These are phyloP conservation scores for Plantago lanceolata DNA, from an alignment of 305 asterid species.

Conservation along the genomic window DNA sequence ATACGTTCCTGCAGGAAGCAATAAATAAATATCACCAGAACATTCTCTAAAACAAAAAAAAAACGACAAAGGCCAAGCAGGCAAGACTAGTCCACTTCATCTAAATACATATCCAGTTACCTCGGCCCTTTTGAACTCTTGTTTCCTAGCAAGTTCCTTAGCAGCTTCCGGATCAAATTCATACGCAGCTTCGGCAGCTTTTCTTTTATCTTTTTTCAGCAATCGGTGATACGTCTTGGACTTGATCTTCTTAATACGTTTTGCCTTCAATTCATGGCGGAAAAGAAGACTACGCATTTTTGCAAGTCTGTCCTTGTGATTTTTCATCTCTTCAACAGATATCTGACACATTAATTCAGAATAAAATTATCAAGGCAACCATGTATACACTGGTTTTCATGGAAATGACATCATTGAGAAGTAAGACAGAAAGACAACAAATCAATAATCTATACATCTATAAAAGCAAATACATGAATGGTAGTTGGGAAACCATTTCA, in stretches of 20 bases:
- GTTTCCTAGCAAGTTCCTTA: slow-evolving; percentile 70
- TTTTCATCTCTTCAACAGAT: slow-evolving; percentile 67
- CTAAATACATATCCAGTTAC: slow-evolving; percentile 31
- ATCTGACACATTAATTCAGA: slow-evolving; percentile 41
- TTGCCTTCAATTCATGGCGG: slow-evolving; percentile 73
- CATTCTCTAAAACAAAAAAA: slow-evolving; percentile 2
- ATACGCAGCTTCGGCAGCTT: slow-evolving; percentile 42
- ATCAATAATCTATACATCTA: no score
- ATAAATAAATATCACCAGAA: slow-evolving; percentile 4
- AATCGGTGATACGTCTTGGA: slow-evolving; percentile 81
- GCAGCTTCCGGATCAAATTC: slow-evolving; percentile 84
- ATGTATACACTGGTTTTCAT: slow-evolving; percentile 13
- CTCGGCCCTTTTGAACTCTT: slow-evolving; percentile 79
- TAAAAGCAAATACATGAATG: no score
- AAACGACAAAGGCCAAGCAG: slow-evolving; percentile 15
- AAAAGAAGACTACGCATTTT: slow-evolving; percentile 82
- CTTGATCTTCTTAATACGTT: slow-evolving; percentile 78
- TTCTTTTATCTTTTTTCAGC: slow-evolving; percentile 62
- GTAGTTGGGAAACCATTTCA: no score
- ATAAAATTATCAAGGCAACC: slow-evolving; percentile 6
- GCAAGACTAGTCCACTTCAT: neutral
- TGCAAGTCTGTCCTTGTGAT: slow-evolving; percentile 55
- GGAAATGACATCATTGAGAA: neutral
- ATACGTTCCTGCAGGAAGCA: slow-evolving; percentile 64
- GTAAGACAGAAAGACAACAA: neutral